phyloP scores from a whole-genome alignment of 768 basidiomycete species.

The Dacryopinax primogenitus region DNA sequence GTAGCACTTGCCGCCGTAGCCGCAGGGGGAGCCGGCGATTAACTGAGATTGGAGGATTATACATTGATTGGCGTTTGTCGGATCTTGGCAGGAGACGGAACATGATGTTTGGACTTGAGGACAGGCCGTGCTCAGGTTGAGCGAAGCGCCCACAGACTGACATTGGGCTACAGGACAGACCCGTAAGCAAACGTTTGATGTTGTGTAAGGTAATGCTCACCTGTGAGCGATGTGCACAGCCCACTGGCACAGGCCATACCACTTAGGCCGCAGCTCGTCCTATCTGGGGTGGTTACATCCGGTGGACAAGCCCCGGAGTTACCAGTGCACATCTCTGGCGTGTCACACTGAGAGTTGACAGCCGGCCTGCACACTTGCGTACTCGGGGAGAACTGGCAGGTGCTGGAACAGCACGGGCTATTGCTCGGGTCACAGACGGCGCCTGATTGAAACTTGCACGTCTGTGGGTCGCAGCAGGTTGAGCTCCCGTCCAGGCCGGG shows the following conservation, averaged over 20 bases:
- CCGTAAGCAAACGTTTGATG: conserved; percentile 10
- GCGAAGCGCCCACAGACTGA: conserved; percentile 52
- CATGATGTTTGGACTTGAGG: conserved; percentile 53
- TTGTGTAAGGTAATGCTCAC: conserved; percentile 32
- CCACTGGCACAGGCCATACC: conserved; percentile 65
- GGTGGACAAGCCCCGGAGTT: conserved; percentile 57
- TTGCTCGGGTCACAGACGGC: conserved; percentile 71
- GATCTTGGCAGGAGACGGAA: conserved; percentile 70
- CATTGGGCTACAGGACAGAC: conserved; percentile 50
- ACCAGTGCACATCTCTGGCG: conserved; percentile 61
- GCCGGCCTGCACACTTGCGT: conserved; percentile 60
- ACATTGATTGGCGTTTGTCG: conserved; percentile 46
- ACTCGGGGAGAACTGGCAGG: conserved; percentile 56
- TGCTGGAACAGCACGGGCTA: conserved; percentile 57
- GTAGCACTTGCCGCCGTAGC: conserved; percentile 58
- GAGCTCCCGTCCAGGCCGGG: conserved; percentile 50
- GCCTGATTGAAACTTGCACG: conserved; percentile 58
- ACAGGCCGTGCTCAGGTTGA: conserved; percentile 56
- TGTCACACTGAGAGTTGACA: conserved; percentile 55
- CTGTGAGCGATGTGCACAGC: conserved; percentile 56
- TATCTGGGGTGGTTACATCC: conserved; percentile 50
- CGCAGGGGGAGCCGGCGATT: conserved; percentile 74
- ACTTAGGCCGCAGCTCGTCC: conserved; percentile 47
- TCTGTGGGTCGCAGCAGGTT: conserved; percentile 57
- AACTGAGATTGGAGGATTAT: conserved; percentile 56